phyloP scores from a whole-genome alignment of 306 rosid species.

The Dryas octopetala region DNA sequence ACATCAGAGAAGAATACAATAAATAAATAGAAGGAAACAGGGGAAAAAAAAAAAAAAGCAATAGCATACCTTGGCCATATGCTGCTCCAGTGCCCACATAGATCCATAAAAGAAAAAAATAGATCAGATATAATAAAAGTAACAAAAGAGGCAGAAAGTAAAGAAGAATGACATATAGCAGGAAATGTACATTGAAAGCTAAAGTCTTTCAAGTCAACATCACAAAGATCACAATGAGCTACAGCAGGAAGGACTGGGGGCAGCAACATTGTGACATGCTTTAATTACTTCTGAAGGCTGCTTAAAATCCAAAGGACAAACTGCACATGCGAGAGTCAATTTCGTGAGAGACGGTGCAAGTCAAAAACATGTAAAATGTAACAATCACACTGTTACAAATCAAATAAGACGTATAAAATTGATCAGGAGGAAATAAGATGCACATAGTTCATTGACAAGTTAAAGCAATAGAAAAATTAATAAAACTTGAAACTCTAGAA shows the following conservation, averaged over 20 bases:
- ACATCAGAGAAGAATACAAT: neutral
- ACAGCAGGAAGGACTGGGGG: constrained; percentile 92
- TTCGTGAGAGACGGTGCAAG: constrained; percentile 10
- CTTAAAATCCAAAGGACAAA: constrained; percentile 85
- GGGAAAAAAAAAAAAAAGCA: constrained; percentile 25
- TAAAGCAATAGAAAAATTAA: neutral
- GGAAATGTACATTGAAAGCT: constrained; percentile 76
- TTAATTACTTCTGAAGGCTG: constrained; percentile 76
- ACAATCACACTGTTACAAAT: neutral
- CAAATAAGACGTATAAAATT: neutral
- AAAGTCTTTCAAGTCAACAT: constrained; percentile 96
- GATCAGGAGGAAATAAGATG: neutral
- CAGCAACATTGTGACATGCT: constrained; percentile 80
- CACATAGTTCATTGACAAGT: neutral
- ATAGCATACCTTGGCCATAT: constrained; percentile 69
- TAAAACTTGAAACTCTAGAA: neutral
- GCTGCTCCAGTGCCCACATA: constrained; percentile 50
- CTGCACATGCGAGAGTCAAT: constrained; percentile 50
- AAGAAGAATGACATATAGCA: constrained; percentile 11
- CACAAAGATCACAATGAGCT: constrained; percentile 90
- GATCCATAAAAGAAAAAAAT: constrained; percentile 23
- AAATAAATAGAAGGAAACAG: neutral
- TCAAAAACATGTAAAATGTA: neutral
- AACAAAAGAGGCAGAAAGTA: constrained; percentile 12
- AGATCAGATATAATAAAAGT: constrained; percentile 26